Base-by-base conservation (phyloP, 1,284 basidiomycete genomes). In the Stygiomarasmius scandens region DNA sequence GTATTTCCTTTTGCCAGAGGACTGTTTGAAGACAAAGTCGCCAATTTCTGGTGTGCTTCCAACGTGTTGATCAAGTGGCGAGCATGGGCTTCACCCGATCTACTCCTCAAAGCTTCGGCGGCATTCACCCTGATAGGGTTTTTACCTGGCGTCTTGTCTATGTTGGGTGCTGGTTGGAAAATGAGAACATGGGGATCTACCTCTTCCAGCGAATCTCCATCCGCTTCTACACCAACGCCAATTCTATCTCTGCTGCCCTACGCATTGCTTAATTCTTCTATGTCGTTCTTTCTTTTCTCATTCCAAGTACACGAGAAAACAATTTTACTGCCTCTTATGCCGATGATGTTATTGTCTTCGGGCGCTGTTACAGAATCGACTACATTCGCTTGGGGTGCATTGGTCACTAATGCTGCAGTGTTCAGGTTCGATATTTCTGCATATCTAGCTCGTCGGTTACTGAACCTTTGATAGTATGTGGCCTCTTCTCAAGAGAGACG, bases 221-320 rank as follows among this genome's bases (percentile, higher is more conserved):
- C 67, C 54, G 45, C 68, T 11, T 23, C 49, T 36, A 50, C 41
- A 19, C 27, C 44, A 66, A 75, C 77, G 1, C 85, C 83, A 12
- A 85, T 84, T 49, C 75, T 88, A 52, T 82, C 81, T 16, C 75
- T 90, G 32, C 78, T 89, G 46, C 88, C 83, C 16, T 92, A 85
- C 67, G 89, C 87, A 1, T 75, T 93, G 32, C 77, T 92, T 52
- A 86, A 85, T 14, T 86, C 84, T 1, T 87, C 90, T 0, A 81
- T 96, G 77, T 90, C 93, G 3, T 96, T 97, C 79, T 97, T 95
- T 75, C 77, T 98, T 23, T 96, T 97, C 74, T 95, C 94, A 6
- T 96, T 97, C 71, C 95, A 97, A 69, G 95, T 95, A 25, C 95
- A 96, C 72, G 95, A 97, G 72, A 97, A 97, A 78, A 90, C 90